phyloP scores from a whole-genome alignment of 106 monocot species.

The Allium sativum region DNA sequence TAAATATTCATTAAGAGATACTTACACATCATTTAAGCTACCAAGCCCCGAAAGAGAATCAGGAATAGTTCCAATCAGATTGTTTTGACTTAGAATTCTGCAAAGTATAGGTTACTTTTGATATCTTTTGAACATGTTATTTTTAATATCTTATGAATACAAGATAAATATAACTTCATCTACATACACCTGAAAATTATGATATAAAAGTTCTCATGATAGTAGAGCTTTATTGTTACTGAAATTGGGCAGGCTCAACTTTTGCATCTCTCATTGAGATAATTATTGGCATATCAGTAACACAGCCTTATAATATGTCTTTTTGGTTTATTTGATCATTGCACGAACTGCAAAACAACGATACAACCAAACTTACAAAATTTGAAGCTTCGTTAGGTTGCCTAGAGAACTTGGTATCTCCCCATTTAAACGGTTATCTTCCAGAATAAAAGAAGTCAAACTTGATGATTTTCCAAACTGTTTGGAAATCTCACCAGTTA shows the following conservation, averaged over 20 bases:
- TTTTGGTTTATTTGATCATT: not conserved
- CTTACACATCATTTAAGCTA: slow-evolving; percentile 67
- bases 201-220: no score
- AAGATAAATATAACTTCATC: no score
- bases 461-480: slow-evolving; percentile 80
- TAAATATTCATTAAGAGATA: not conserved
- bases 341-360: not conserved
- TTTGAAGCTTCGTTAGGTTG: slow-evolving; percentile 70
- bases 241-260: no score
- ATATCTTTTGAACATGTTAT: no score
- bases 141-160: no score
- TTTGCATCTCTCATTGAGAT: no score
- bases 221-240: no score
- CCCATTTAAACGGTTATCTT: slow-evolving; percentile 62
- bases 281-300: no score
- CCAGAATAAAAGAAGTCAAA: slow-evolving; percentile 56
- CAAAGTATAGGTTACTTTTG: not conserved
- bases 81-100: slow-evolving; percentile 80
- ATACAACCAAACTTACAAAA: slow-evolving; percentile 43
- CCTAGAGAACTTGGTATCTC: slow-evolving; percentile 78
- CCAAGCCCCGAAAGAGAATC: slow-evolving; percentile 51
- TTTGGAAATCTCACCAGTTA: slow-evolving; percentile 70
- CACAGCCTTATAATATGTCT: not conserved
- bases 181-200: no score
- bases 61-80: slow-evolving; percentile 71